These are phyloP conservation scores for Yarrowia osloensis DNA, from an alignment of 805 yeast species.

Conservation along the genomic window DNA sequence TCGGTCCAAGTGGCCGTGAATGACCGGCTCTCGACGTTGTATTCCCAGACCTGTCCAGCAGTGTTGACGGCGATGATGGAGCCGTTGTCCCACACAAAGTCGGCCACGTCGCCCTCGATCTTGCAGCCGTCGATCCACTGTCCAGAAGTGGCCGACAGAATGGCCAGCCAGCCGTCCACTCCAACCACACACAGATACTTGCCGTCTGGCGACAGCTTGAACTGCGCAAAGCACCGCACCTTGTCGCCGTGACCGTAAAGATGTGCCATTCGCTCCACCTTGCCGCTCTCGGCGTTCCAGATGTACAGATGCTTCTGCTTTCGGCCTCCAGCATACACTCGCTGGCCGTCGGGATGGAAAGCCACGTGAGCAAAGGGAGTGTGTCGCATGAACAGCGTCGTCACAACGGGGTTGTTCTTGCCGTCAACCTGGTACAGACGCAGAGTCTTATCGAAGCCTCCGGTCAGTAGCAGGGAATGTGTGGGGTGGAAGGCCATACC, in stretches of 20 bases:
- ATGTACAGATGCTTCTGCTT: slow-evolving; percentile 81
- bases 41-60: slow-evolving; percentile 90
- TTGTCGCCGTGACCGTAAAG: slow-evolving; percentile 87
- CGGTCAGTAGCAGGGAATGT: slow-evolving; percentile 81
- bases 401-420: slow-evolving; percentile 72
- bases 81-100: slow-evolving; percentile 66
- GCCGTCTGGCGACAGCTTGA: slow-evolving; percentile 75
- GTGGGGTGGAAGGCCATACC: slow-evolving; percentile 79
- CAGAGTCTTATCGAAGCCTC: slow-evolving; percentile 88
- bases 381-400: slow-evolving; percentile 75
- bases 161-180: slow-evolving; percentile 86
- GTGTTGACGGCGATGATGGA: slow-evolving; percentile 64
- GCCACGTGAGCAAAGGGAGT: slow-evolving; percentile 78
- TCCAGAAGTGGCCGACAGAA: slow-evolving; percentile 75
- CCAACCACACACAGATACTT: slow-evolving; percentile 74
- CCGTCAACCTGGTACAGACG: slow-evolving; percentile 92
- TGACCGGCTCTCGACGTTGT: slow-evolving; percentile 54
- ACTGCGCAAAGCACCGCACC: slow-evolving; percentile 85
- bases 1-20: slow-evolving; percentile 77
- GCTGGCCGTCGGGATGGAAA: slow-evolving; percentile 56
- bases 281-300: slow-evolving; percentile 79
- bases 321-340: slow-evolving; percentile 84
- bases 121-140: slow-evolving; percentile 86
- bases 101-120: slow-evolving; percentile 82
- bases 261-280: slow-evolving; percentile 80